A percentile compares a stretch with the other conserved stretches of the same genome.
Conservation (phyloP, 2,329 filamentous ascomycete genomes). For the Diaporthe vaccinii region DNA sequence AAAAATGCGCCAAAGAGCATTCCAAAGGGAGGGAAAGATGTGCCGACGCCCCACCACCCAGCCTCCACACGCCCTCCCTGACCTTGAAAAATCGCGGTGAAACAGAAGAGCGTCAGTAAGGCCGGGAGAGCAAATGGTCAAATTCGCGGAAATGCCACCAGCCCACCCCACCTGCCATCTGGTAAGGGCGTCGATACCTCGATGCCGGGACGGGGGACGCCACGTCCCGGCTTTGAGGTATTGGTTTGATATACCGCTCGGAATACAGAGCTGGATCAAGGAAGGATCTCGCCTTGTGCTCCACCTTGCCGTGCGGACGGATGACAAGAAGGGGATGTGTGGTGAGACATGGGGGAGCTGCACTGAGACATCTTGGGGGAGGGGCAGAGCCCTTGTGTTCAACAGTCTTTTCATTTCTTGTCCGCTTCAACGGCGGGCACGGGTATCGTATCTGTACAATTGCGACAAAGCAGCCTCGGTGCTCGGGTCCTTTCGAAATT, state of each 20-base stretch:
- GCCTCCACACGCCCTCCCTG: slow-evolving; percentile 27
- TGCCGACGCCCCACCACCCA: slow-evolving; percentile 42
- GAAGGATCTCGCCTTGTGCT: slow-evolving; percentile 82
- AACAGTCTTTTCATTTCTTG: slow-evolving; percentile 35
- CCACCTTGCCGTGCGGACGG: slow-evolving; percentile 78
- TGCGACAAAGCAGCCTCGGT: not conserved
- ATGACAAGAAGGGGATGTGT: slow-evolving; percentile 13
- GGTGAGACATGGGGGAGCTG: slow-evolving; percentile 35
- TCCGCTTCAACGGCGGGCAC: slow-evolving; percentile 12
- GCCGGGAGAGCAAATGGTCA: slow-evolving; percentile 60
- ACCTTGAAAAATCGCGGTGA: slow-evolving; percentile 39
- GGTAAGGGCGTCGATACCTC: slow-evolving; percentile 40
- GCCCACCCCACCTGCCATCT: slow-evolving; percentile 49
- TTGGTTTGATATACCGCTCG: slow-evolving; percentile 74
- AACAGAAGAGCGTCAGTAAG: slow-evolving; percentile 36
- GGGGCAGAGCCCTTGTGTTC: slow-evolving; percentile 26
- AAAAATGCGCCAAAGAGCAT: not conserved
- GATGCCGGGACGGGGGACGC: slow-evolving; percentile 33
- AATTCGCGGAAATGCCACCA: slow-evolving; percentile 52
- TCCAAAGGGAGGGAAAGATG: slow-evolving; percentile 22
- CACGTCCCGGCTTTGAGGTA: slow-evolving; percentile 25
- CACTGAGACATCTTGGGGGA: slow-evolving; percentile 29
- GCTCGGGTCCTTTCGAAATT: not conserved
- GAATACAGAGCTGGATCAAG: slow-evolving; percentile 81
- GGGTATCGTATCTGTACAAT: slow-evolving; percentile 40